Evolutionary conservation across 2,329 filamentous ascomycete genomes (phyloP).

Genomic region (Cyanodermella asteris): DNA sequence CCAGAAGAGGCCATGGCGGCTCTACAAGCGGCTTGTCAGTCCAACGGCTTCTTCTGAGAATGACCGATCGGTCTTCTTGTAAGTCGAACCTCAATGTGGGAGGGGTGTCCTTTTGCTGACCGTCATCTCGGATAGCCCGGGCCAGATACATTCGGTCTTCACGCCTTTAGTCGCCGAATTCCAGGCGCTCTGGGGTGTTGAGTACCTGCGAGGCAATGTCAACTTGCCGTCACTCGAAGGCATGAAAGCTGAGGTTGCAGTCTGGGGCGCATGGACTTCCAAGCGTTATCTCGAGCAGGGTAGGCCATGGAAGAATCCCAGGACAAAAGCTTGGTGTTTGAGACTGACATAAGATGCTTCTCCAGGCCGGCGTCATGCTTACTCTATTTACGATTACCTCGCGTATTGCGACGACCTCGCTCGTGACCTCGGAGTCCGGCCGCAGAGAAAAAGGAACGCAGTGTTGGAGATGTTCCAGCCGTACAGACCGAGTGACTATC

Average conservation of each 20-base stretch:
- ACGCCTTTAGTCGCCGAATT: slow-evolving; percentile 12
- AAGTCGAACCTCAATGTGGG: too few species aligned
- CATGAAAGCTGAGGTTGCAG: slow-evolving; percentile 13
- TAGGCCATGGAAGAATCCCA: slow-evolving; percentile 10
- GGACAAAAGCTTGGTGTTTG: too few species aligned
- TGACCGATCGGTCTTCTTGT: slow-evolving; percentile 14
- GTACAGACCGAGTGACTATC: slow-evolving; percentile 12
- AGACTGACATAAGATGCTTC: too few species aligned
- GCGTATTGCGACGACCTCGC: slow-evolving; percentile 14
- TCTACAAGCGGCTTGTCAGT: slow-evolving; percentile 11
- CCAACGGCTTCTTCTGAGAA: slow-evolving; percentile 10
- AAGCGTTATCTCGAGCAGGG: slow-evolving; percentile 15
- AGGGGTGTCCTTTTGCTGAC: too few species aligned
- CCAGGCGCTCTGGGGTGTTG: slow-evolving; percentile 14
- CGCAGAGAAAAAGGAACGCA: slow-evolving; percentile 12
- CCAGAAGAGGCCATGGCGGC: slow-evolving; percentile 5
- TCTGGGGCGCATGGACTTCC: slow-evolving; percentile 14
- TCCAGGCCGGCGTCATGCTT: too few species aligned
- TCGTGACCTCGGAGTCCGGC: slow-evolving; percentile 12
- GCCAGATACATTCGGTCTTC: slow-evolving; percentile 13
- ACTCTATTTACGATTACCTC: slow-evolving; percentile 14
- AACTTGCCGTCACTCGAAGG: slow-evolving; percentile 10
- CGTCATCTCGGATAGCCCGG: too few species aligned
- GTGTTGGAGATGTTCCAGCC: slow-evolving; percentile 12
- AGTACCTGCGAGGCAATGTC: slow-evolving; percentile 11